Evolutionary conservation across 2,329 filamentous ascomycete genomes (phyloP).

Genomic region (Alternaria conjuncta): DNA sequence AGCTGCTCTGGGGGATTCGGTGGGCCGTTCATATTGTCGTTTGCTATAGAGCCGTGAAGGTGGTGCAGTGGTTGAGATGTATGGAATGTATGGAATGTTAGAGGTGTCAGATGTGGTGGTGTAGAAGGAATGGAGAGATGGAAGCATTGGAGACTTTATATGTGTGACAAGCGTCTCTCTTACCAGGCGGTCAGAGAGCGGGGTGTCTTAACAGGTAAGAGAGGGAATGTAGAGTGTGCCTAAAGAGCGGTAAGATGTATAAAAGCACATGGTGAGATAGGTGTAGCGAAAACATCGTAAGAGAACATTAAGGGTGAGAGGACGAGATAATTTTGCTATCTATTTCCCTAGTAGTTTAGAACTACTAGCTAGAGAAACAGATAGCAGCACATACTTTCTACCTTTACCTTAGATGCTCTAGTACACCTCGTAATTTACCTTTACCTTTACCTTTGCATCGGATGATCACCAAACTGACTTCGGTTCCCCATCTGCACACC

Average conservation of each 20-base stretch:
- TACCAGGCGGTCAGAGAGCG: not conserved
- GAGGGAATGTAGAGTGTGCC: not conserved
- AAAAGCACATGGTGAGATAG: not conserved
- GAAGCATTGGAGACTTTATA: not conserved
- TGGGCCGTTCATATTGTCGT: not conserved
- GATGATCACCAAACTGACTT: constrained; percentile 21
- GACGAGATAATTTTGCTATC: not conserved
- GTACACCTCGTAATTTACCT: not conserved
- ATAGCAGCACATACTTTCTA: not conserved
- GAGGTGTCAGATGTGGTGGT: not conserved
- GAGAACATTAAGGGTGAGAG: not conserved
- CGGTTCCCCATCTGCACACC: constrained; percentile 20
- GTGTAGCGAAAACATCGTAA: not conserved
- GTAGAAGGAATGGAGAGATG: no score
- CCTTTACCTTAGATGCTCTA: not conserved
- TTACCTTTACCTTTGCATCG: constrained; percentile 6
- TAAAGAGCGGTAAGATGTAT: not conserved
- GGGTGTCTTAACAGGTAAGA: not conserved
- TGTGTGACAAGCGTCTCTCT: not conserved
- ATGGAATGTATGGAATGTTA: not conserved
- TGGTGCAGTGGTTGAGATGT: not conserved
- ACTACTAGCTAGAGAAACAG: not conserved
- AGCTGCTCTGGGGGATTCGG: not conserved
- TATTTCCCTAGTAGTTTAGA: no score
- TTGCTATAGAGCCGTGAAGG: not conserved